Base-by-base conservation (phyloP, 176 grass and related monocot genomes). In the Ensete ventricosum region DNA sequence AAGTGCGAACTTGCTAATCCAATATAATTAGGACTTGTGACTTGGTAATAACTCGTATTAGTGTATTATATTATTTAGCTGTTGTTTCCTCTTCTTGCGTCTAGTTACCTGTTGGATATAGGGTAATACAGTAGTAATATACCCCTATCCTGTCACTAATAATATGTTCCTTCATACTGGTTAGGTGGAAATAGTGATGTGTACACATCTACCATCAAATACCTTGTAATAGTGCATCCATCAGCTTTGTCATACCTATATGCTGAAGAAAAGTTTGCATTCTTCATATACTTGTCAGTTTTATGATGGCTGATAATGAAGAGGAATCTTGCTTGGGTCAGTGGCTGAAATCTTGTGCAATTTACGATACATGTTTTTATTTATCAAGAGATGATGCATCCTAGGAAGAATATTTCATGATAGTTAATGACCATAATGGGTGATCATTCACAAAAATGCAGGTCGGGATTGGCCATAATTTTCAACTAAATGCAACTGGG, bases 401-500 rank as follows among this genome's bases (percentile, higher is more conserved):
- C 57, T 7, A 60, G 0, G 57, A 21, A 60, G 14, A 14, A 21
- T 19, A 19, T 21, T 60, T 60, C n/a, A n/a, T n/a, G 55, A 60
- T 60, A 17, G 7, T 60, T 50, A 20, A 70, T 43, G 50, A 50
- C 13, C 16, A 14, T 2, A 50, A 51, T 70, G 67, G 20, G 43
- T 70, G 13, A 13, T 55, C 25, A 17, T 26, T 10, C 8, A 19
- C 12, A 13, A 26, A 26, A 52, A 68, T 53, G 63, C 88, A 93
- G 88, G 90, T 98, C 21, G 95, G 95, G 1, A 85, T 98, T 57
- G 95, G 90, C 21, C 95, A 98, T 78, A 98, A 84, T 76, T 98
- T 79, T 81, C 90, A 78, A 24, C 51, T 94, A 21, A 89, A 94
- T 69, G 90, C 95, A 49, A 89, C 78, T 53, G 90, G 88, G 50